A percentile compares a stretch with the other conserved stretches of the same genome.
Evolutionary conservation across 139 green algal genomes (phyloP).

Genomic region (Picochlorum sp.): DNA sequence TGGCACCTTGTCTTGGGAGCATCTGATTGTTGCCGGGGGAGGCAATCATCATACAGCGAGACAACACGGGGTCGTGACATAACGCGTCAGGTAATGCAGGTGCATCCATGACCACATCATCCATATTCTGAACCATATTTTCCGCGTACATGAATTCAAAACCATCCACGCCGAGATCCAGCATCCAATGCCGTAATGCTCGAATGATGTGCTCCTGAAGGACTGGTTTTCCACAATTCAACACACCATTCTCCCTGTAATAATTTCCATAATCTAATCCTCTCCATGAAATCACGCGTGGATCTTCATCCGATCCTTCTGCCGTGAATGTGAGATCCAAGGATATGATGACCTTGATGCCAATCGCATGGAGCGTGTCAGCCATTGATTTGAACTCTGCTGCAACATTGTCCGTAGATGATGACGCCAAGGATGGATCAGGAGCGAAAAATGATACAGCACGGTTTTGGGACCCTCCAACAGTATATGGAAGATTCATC

Average conservation of each 20-base stretch:
- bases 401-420: conserved; percentile 19
- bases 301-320: conserved; percentile 48
- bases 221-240: conserved; percentile 62
- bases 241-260: conserved; percentile 44
- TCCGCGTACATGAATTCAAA: conserved; percentile 76
- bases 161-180: conserved; percentile 63
- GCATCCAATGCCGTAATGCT: conserved; percentile 52
- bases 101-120: conserved; percentile 54
- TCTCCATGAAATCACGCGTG: conserved; percentile 31
- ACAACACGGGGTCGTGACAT: conserved; percentile 35
- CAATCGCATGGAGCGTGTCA: conserved; percentile 38
- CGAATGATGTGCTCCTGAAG: conserved; percentile 47
- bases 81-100: conserved; percentile 63
- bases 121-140: conserved; percentile 51
- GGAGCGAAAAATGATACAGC: conserved; percentile 46
- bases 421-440: conserved; percentile 33
- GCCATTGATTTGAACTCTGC: conserved; percentile 54
- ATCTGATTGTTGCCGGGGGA: conserved; percentile 27
- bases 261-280: conserved; percentile 61
- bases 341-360: conserved; percentile 62
- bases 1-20: conserved; percentile 30
- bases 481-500: conserved; percentile 32
- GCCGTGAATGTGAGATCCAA: conserved; percentile 69
- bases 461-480: conserved; percentile 1
- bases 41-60: conserved; percentile 34